Evolutionary conservation across 768 basidiomycete genomes (phyloP).

Genomic region (Calocera viscosa): DNA sequence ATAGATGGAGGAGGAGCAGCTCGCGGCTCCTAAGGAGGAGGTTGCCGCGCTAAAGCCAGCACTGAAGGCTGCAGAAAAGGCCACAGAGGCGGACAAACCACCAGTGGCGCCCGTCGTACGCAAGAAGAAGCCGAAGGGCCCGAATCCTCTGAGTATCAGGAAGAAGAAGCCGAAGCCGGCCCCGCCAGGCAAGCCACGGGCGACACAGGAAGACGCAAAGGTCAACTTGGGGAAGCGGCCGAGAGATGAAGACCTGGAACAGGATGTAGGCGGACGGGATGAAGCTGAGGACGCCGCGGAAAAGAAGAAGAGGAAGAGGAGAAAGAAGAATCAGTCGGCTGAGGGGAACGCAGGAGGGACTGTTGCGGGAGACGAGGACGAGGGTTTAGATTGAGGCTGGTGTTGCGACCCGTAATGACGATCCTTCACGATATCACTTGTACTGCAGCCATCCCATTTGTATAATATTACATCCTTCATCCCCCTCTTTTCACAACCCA

Average conservation of each 20-base stretch:
- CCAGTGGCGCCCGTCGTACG: constrained; percentile 38
- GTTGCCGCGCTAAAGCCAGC: constrained; percentile 30
- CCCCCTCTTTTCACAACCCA: too few relatives aligned
- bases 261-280: constrained; percentile 7
- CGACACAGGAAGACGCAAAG: neutral
- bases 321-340: constrained; percentile 13
- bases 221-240: constrained; percentile 10
- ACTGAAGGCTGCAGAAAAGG: constrained; percentile 16
- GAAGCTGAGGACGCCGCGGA: constrained; percentile 5
- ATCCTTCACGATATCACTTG: neutral
- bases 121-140: constrained; percentile 63
- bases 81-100: constrained; percentile 25
- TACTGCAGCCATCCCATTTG: neutral
- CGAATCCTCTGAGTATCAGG: constrained; percentile 86
- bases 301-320: constrained; percentile 13
- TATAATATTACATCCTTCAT: neutral
- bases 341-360: neutral
- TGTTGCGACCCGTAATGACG: neutral
- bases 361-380: constrained; percentile 7
- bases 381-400: neutral
- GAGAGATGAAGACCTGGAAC: constrained; percentile 1
- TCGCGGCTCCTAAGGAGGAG: constrained; percentile 43
- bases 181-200: neutral
- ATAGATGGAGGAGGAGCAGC: constrained; percentile 53
- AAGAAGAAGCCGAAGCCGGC: constrained; percentile 48